phyloP scores from a whole-genome alignment of 352 stramenopile species.

The Phytophthora meadii region DNA sequence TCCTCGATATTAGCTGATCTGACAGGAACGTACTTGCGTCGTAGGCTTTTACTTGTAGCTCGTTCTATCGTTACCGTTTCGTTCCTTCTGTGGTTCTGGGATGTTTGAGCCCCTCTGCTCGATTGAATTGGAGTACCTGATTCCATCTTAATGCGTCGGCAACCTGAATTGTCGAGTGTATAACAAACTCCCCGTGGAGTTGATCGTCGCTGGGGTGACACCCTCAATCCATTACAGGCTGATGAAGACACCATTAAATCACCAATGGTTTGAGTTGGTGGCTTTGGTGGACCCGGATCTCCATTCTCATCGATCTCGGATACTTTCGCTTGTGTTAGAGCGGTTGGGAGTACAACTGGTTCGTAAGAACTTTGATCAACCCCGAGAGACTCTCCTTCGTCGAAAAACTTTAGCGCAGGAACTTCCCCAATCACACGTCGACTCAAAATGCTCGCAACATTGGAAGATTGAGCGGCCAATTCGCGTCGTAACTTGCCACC shows the following conservation, averaged over 20 bases:
- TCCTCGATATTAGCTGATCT: too few relatives aligned
- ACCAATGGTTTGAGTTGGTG: slow-evolving; percentile 15
- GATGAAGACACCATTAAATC: slow-evolving; percentile 27
- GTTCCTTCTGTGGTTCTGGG: slow-evolving; percentile 17
- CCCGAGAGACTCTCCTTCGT: slow-evolving; percentile 35
- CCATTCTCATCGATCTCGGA: background rate
- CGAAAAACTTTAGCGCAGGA: slow-evolving; percentile 82
- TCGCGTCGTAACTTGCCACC: slow-evolving; percentile 61
- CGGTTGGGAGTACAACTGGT: background rate
- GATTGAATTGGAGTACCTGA: slow-evolving; percentile 27
- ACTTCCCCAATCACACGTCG: slow-evolving; percentile 76
- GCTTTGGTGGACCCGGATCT: background rate
- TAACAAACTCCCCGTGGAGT: slow-evolving; percentile 71
- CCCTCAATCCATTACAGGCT: slow-evolving; percentile 14
- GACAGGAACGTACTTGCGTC: slow-evolving; percentile 55
- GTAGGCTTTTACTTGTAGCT: slow-evolving; percentile 60
- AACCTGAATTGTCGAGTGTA: slow-evolving; percentile 65
- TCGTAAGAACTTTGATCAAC: slow-evolving; percentile 10
- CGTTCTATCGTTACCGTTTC: slow-evolving; percentile 67
- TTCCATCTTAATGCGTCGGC: slow-evolving; percentile 78
- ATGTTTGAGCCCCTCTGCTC: slow-evolving; percentile 7
- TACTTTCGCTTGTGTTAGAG: background rate
- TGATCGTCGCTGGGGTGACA: slow-evolving; percentile 13
- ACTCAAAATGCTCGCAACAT: slow-evolving; percentile 80
- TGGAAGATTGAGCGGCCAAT: slow-evolving; percentile 62